Base-by-base conservation (phyloP, 176 grass and related monocot genomes). In the Urochloa ruziziensis region DNA sequence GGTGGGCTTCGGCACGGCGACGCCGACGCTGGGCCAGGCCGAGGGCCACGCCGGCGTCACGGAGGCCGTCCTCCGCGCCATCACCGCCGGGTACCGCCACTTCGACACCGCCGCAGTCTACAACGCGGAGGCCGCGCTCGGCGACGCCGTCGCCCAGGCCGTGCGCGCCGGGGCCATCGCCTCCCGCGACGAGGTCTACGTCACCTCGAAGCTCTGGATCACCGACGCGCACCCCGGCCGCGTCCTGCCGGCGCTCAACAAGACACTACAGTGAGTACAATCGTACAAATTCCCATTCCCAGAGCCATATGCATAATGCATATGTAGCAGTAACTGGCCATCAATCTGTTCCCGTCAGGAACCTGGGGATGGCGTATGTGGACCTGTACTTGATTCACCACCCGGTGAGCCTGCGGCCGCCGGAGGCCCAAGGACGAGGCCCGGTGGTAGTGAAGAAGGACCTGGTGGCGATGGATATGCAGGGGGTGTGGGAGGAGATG, bases 181-280 rank as follows among this genome's bases (percentile, higher is more conserved):
- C 0, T 80, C 74, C 19, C 61, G 84, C 1, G 80, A 80, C 32
- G 69, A 91, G 4, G 5, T 91, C 15, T 91, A 75, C 75, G 19
- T 91, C 68, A 87, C 84, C 5, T 87, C 80, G 52, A 87, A 91
- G 84, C 67, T 87, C 18, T 91, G 84, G 84, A 44, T 77, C 89
- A 12, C 10, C 14, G 84, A 91, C 37, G 59, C 75, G 4, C 52
- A 87, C 39, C 25, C 48, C 0, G 61, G 57, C 5, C 39, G 14
- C 10, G 84, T 91, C 40, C 6, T 87, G 19, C 84, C 89, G 11
- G 89, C 80, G 13, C 48, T 91, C 40, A 9, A 6, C 8, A 42
- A n/a, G 34, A 87, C 80, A 1, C 75, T 91, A 18, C 28, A 19
- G 89, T 87, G 0, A 51, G 68, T 18, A 27, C 3, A 49, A 8